Conservation (phyloP, 1,139 yeast species). For the Sugiyamaella neomexicana region DNA sequence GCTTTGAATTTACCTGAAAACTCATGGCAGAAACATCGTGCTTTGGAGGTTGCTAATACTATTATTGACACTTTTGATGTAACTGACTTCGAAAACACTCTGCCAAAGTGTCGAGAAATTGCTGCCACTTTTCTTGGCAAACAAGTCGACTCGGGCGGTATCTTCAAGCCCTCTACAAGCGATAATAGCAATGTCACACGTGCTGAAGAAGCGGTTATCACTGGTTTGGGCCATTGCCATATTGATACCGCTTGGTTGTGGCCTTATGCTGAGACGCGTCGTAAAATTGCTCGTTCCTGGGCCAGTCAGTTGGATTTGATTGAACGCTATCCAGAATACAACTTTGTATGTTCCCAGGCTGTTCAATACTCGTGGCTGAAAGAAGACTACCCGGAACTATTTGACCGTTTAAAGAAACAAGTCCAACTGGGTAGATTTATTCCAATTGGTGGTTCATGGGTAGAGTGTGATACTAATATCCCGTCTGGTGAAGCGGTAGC, state of each 20-base stretch:
- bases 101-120: slow-evolving; percentile 62
- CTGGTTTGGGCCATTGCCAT: slow-evolving; percentile 89
- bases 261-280: slow-evolving; percentile 94
- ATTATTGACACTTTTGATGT: slow-evolving; percentile 82
- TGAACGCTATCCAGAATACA: slow-evolving; percentile 86
- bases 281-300: slow-evolving; percentile 93
- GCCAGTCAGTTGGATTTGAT: slow-evolving; percentile 82
- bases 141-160: slow-evolving; percentile 61
- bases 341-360: slow-evolving; percentile 92
- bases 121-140: slow-evolving; percentile 67
- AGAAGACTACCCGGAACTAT: slow-evolving; percentile 79
- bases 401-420: slow-evolving; percentile 59
- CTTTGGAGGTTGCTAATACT: slow-evolving; percentile 70
- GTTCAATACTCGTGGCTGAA: slow-evolving; percentile 92
- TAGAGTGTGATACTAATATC: slow-evolving; percentile 90
- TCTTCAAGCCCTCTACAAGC: slow-evolving; percentile 44
- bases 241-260: slow-evolving; percentile 97
- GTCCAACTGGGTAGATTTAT: slow-evolving; percentile 72
- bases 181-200: background rate
- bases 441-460: slow-evolving; percentile 97
- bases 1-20: slow-evolving; percentile 77
- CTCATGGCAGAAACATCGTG: slow-evolving; percentile 79
- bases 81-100: slow-evolving; percentile 46
- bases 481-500: slow-evolving; percentile 89
- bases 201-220: slow-evolving; percentile 46